Percentiles rank a stretch among this genome's conserved stretches.
phyloP scores from a whole-genome alignment of 352 stramenopile genomes.

The Phytophthora agathidicida region DNA sequence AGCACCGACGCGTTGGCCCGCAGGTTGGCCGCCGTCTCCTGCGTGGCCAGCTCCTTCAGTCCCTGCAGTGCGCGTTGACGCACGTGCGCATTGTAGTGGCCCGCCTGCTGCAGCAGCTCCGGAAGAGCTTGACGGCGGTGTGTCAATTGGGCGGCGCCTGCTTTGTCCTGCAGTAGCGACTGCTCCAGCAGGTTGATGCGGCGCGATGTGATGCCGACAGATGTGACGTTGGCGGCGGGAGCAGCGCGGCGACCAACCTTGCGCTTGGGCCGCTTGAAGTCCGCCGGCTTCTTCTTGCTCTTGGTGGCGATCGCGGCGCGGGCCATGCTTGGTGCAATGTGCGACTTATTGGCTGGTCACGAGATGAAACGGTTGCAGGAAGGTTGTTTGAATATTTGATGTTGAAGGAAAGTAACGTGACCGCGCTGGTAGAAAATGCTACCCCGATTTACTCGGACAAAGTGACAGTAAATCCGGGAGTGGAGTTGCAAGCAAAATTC shows the following conservation, averaged over 20 bases:
- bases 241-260: slow-evolving; percentile 80
- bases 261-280: slow-evolving; percentile 90
- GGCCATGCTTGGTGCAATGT: slow-evolving; percentile 43
- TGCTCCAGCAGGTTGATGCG: slow-evolving; percentile 87
- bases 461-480: no score
- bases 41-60: slow-evolving; percentile 62
- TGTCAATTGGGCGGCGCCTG: slow-evolving; percentile 57
- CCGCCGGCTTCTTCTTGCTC: slow-evolving; percentile 85
- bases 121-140: slow-evolving; percentile 70
- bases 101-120: slow-evolving; percentile 68
- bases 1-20: slow-evolving; percentile 74
- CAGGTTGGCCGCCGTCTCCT: slow-evolving; percentile 56
- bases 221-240: slow-evolving; percentile 79
- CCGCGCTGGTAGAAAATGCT: no score
- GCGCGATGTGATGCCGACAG: slow-evolving; percentile 70
- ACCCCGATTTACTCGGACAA: no score
- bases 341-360: slow-evolving; percentile 3
- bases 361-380: slow-evolving; percentile 2
- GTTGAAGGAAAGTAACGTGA: no score
- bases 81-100: slow-evolving; percentile 86
- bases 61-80: slow-evolving; percentile 73
- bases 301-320: slow-evolving; percentile 51
- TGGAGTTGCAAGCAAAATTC: no score
- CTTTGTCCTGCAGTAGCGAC: slow-evolving; percentile 77
- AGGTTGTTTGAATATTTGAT: no score